Evolutionary conservation across 306 rosid species (phyloP), one percentile per base, ranked within the genome.

Genomic region (Prunus armeniaca): DNA sequence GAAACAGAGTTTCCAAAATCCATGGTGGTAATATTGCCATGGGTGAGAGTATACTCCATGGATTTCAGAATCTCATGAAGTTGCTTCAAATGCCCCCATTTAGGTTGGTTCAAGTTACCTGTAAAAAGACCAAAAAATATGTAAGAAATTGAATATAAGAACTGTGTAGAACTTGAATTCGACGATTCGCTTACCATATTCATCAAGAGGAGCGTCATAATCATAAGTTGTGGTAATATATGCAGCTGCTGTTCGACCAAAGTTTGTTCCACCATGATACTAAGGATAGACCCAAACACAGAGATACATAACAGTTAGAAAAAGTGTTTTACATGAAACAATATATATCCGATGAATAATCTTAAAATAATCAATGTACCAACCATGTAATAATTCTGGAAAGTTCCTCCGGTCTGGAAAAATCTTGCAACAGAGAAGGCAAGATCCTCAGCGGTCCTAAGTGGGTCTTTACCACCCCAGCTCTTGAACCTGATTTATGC

Each of bases 261-360:
- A 89, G 47, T 89, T 89, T 10, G 91, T 87, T 4, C 91, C 93
- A 22, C 93, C 93, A 38, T 89, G 91, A 49, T 86, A 87, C 91
- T 89, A n/a, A 1, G 61, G 18, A 72, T 22, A 13, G 38, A 60
- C 54, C 46, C 3, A 32, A 30, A 22, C 45, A 28, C 3, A 43
- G 41, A 41, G 19, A 14, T 66, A 11, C n/a, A 46, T 30, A 3
- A 10, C 19, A 5, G 61, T 56, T n/a, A 52, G 3, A 34, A 34
- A 34, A 34, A 34, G 43, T 34, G 9, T 34, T 34, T 51, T 51
- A 51, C 7, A 51, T 51, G 56, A 51, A 51, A 18, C 1, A 1
- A 1, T 6, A 34, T 41, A 54, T 15, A 51, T 43, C 10, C 24
- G 46, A 20, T 45, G 50, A 56, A 20, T 5, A 2, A 2, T 1